Percentiles rank a stretch among this genome's conserved stretches.
Evolutionary conservation across 2,329 filamentous ascomycete genomes (phyloP).

Genomic region (Cercospora sp.): DNA sequence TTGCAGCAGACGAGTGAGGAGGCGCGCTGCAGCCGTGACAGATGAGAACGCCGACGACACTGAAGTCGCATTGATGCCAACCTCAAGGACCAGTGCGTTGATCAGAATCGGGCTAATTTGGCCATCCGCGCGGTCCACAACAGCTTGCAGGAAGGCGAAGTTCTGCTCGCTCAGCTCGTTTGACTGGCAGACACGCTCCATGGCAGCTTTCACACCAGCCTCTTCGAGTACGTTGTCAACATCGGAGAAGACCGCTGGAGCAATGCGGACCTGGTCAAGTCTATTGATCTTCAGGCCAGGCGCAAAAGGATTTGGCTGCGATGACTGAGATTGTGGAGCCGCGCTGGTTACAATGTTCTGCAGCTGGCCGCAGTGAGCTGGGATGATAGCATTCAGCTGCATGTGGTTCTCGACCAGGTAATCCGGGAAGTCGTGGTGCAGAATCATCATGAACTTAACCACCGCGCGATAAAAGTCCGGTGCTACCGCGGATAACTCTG

Average conservation of each 20-base stretch:
- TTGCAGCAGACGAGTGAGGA: constrained; percentile 74
- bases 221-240: constrained; percentile 53
- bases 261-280: constrained; percentile 70
- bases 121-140: constrained; percentile 59
- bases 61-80: constrained; percentile 70
- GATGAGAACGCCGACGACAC: constrained; percentile 64
- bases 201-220: constrained; percentile 54
- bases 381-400: constrained; percentile 76
- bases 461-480: constrained; percentile 84
- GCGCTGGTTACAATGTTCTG: constrained; percentile 86
- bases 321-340: constrained; percentile 65
- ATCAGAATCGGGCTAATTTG: constrained; percentile 58
- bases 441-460: constrained; percentile 75
- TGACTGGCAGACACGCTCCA: constrained; percentile 52
- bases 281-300: constrained; percentile 74
- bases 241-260: constrained; percentile 66
- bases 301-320: constrained; percentile 72
- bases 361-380: constrained; percentile 80
- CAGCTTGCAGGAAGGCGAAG: constrained; percentile 72
- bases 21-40: constrained; percentile 65
- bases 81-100: constrained; percentile 79
- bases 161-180: constrained; percentile 65
- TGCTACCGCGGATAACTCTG: constrained; percentile 66
- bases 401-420: constrained; percentile 88
- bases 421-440: constrained; percentile 93